Evolutionary conservation across 2,329 filamentous ascomycete genomes (phyloP).

Genomic region (Pleurostoma richardsiae): DNA sequence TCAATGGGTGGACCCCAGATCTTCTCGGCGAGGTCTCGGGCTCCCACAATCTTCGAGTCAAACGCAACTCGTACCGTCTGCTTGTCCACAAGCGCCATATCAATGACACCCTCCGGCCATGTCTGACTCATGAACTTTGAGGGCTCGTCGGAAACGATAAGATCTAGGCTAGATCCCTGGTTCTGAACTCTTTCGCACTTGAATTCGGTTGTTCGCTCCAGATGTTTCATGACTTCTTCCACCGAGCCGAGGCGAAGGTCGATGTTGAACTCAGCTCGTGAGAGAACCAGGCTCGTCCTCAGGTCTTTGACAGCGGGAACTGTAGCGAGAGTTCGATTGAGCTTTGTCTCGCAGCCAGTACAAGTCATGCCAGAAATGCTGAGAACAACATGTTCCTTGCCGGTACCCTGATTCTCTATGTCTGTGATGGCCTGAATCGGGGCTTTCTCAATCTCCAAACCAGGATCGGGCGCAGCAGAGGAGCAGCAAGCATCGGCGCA

Average conservation of each 20-base stretch:
- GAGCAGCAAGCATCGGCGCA: conserved; percentile 11
- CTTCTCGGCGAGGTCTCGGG: conserved; percentile 34
- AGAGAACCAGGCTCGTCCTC: conserved; percentile 59
- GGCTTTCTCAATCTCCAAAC: background rate
- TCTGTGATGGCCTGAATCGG: conserved; percentile 13
- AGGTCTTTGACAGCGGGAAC: conserved; percentile 47
- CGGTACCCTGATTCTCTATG: conserved; percentile 24
- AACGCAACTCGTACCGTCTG: conserved; percentile 34
- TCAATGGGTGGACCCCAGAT: conserved; percentile 24
- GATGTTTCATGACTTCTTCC: conserved; percentile 40
- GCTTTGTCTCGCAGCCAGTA: conserved; percentile 64
- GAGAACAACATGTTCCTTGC: conserved; percentile 51
- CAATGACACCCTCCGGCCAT: conserved; percentile 37
- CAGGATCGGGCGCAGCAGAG: background rate
- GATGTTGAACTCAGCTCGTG: conserved; percentile 61
- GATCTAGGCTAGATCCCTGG: conserved; percentile 43
- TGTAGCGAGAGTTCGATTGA: conserved; percentile 45
- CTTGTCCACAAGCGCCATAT: conserved; percentile 29
- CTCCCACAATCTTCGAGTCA: conserved; percentile 38
- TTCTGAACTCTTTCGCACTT: conserved; percentile 45
- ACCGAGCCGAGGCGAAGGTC: conserved; percentile 23
- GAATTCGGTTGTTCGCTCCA: conserved; percentile 57
- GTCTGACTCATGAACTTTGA: conserved; percentile 28
- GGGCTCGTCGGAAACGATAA: conserved; percentile 33
- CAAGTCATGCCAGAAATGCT: conserved; percentile 67